Evolutionary conservation across 2,329 filamentous ascomycete genomes (phyloP), one percentile per base, ranked within the genome.

Genomic region (Nakataea oryzae): DNA sequence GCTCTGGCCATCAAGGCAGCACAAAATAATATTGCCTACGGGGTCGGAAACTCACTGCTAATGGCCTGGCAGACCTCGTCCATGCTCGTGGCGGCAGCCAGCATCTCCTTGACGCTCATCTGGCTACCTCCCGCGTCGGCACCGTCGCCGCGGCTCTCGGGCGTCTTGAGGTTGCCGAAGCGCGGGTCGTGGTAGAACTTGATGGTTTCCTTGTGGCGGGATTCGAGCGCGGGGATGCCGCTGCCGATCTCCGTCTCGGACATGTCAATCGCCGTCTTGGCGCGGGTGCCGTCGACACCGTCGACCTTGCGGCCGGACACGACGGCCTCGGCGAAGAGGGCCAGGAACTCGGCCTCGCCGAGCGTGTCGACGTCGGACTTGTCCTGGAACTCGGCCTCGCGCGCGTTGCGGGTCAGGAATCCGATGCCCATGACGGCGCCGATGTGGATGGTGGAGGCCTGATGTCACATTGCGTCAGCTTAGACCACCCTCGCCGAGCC

Each of bases 351-450:
- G 14, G 24, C 24, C 28, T 57, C 56, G 28, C 56, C 27, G 27
- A 57, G 56, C 24, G 56, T 57, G 13, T 57, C 56, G 7, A 29
- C 27, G 24, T 57, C 24, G 27, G 24, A 57, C 56, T 57, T 57
- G 26, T 29, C 56, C 4, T 57, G 64, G 7, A 62, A n/a, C 27
- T 65, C 60, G 11, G 61, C 63, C 8, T 58, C 32, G 24, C 64
- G n/a, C n/a, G n/a, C n/a, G 26, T 63, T 63, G 8, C 67, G 65
- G 3, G 65, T 65, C 24, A 79, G 68, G 63, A 76, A 79, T 0
- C 80, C 80, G 0, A 75, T 64, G 7, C 76, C 80, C 0, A 74
- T 62, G 1, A 81, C 66, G 6, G 67, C 61, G 1, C 75, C 74
- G 3, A 80, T 72, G 60, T 76, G 65, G 34, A 80, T 69, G 1